Base-by-base conservation (phyloP, 768 basidiomycete species). In the Amanita pseudoporphyria region DNA sequence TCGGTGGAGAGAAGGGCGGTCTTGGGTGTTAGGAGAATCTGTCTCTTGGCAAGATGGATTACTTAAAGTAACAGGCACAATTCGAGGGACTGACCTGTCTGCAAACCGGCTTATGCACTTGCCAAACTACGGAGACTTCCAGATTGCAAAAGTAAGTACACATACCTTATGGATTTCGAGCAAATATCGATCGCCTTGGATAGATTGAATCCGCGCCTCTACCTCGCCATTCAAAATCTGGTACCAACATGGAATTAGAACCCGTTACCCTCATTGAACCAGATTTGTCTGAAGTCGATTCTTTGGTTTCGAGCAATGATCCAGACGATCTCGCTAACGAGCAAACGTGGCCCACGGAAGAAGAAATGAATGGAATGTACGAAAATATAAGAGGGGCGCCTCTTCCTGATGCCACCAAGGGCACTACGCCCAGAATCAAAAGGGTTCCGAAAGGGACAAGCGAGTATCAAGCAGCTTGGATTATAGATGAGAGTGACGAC, bases 271-370 rank as follows among this genome's bases (percentile, higher is more conserved):
- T 95, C 13, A 84, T 82, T 0, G 81, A 84, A 57, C 82, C 84
- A 0, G 69, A 77, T 45, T 59, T 71, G 0, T 73, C 78, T 0
- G 71, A 79, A 1, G 87, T 85, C 0, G 94, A 97, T 63, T 92
- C 92, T 5, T 68, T 97, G 43, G 77, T 88, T 10, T 92, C 91
- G 1, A 83, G 77, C 44, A 93, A 95, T 62, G 81, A 87, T 19
- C 88, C 86, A 3, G 93, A 97, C 58, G 83, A 89, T 50, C 75
- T 96, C 65, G 80, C 76, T 31, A 96, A 95, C 61, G 95, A 99
- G 59, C 95, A 99, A 64, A 99, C 95, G 0, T 97, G 95, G 94
- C 95, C 95, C 1, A 95, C 92, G 0, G 92, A 97, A 62, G 95
- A 97, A 60, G 95, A 97, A 63, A 89, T 97, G 83, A 70, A 69